Base-by-base conservation (phyloP, 176 grass and related monocot species). In the Echinochloa phyllopogon region DNA sequence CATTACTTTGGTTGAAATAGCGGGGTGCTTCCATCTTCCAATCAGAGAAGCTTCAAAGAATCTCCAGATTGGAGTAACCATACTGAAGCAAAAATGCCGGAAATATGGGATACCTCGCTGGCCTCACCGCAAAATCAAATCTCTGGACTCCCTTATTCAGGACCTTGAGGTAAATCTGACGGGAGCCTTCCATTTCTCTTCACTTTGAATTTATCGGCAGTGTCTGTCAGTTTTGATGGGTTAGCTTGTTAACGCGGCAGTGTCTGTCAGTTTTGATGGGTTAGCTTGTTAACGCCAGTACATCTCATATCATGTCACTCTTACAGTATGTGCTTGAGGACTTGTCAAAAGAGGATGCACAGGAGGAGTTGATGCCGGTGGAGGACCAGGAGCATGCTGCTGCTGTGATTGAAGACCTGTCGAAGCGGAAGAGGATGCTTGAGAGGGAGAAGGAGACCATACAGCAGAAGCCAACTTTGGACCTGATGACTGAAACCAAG, bases 61-160 rank as follows among this genome's bases (percentile, higher is more conserved):
- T 82, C 70, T 94, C 16, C 82, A 92, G 41, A 86, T 94, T 47
- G 92, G 89, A 69, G 82, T 92, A 8, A 94, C 86, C 59, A 86
- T 94, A 72, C 48, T 94, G 80, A 94, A 94, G 87, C 87, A 56
- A 61, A 94, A 94, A 82, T 94, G 92, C 83, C 82, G 89, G 63
- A 68, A 92, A 78, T 92, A 92, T 55, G 89, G 87, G 66, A 94
- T 94, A 67, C 75, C 76, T 68, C 89, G 89, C 8, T 94, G 92
- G 92, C 92, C 92, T 66, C 86, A 94, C 66, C 76, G 89, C 39
- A 94, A 94, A 66, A 89, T 94, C 75, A 94, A 94, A 65, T 94
- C 92, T 52, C 80, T 94, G 6, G 80, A 89, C 36, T 89, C 86
- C 18, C 89, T 94, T 49, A 89, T 94, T 66, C 38, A 45, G 14